These are phyloP conservation scores for Medicago arabica DNA, from an alignment of 306 rosid genomes.

Conservation along the genomic window DNA sequence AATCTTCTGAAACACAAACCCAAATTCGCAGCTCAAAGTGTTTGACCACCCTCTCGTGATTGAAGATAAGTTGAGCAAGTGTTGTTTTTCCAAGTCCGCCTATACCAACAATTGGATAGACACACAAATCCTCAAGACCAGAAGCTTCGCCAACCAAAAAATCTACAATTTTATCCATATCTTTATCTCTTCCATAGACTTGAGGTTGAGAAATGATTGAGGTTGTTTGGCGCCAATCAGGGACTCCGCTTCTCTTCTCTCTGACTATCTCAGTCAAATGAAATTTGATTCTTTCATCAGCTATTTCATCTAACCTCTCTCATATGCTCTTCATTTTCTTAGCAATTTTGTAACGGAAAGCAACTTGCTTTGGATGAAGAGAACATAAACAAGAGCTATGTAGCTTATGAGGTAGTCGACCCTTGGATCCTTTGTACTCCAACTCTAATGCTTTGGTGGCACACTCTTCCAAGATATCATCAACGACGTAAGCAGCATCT, in stretches of 20 bases:
- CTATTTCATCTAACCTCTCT: constrained; percentile 17
- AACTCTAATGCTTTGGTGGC: neutral
- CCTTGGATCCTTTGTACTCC: neutral
- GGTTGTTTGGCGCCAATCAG: constrained; percentile 33
- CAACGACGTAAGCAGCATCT: constrained; percentile 17
- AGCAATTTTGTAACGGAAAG: constrained; percentile 4
- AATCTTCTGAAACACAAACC: constrained; percentile 35
- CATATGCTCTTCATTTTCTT: constrained; percentile 20
- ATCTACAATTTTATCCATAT: constrained; percentile 23
- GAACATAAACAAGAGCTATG: neutral
- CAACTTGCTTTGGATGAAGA: constrained; percentile 5
- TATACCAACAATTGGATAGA: constrained; percentile 19
- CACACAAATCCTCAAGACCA: neutral
- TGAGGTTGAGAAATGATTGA: neutral
- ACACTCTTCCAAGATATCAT: constrained; percentile 43
- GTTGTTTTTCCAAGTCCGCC: constrained; percentile 14
- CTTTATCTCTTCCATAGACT: constrained; percentile 34
- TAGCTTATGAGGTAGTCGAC: neutral
- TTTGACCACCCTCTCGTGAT: too few species aligned
- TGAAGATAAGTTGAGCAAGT: too few species aligned
- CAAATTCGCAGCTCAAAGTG: neutral
- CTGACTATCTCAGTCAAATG: neutral
- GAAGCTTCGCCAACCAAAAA: neutral
- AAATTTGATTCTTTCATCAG: constrained; percentile 22
- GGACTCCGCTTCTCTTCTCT: neutral